Evolutionary conservation across 352 stramenopile genomes (phyloP), one percentile per base, ranked within the genome.

Genomic region (Pythium brachiatum): DNA sequence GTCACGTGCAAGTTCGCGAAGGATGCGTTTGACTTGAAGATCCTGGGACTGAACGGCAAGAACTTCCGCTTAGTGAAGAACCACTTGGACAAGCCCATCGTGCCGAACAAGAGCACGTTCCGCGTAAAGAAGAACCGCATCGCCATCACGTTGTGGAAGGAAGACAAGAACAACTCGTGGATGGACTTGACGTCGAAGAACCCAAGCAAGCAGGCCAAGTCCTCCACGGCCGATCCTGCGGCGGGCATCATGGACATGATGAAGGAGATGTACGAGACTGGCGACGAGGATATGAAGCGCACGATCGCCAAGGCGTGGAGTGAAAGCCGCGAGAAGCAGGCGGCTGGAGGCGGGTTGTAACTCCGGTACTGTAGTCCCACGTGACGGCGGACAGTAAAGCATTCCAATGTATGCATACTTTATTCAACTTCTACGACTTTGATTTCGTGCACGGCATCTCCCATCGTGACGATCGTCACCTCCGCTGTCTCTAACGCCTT

Each of bases 211-310:
- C 41, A 56, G 21, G 65, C 52, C 60, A 84, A 86, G 38, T 59
- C 76, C 21, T 75, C 74, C 50, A 60, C 72, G n/a, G 79, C 60
- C 31, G 88, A 96, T 66, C 88, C 88, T 1, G 32, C 78, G 7
- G 81, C 88, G 4, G 86, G 88, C 31, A 94, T 96, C 75, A 94
- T 96, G 88, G 86, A 95, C 60, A 93, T 96, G 84, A 96, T 96
- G 86, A 91, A 94, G 84, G 90, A 95, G 65, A 95, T 95, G 86
- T 96, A 95, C 68, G 85, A 93, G 9, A 79, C 90, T 64, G 88
- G 86, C 15, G 88, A 96, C 64, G 86, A 92, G 23, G 81, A 96
- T 25, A 93, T 95, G 86, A 96, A 95, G 79, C 78, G 83, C 53
- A 94, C 88, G 46, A 96, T 96, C 52, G 86, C 86, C 54, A 90